Evolutionary conservation across 768 basidiomycete species (phyloP).

Genomic region (Pisolithus microcarpus): DNA sequence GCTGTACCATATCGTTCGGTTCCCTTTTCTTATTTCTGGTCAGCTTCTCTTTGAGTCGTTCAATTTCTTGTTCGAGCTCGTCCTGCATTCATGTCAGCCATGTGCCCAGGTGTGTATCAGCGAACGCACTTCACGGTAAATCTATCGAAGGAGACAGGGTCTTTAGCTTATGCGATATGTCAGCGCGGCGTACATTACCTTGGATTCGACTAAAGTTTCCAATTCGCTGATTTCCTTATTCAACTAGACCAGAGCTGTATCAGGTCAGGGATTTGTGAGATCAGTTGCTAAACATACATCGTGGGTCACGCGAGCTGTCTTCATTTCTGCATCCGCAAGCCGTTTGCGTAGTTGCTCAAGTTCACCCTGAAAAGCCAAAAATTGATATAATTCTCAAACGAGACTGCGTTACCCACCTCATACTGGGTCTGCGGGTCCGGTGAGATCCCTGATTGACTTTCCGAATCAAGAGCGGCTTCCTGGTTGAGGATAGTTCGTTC

Average conservation of each 20-base stretch:
- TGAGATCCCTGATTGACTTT: constrained; percentile 10
- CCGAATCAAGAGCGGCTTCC: constrained; percentile 34
- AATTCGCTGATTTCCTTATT: constrained; percentile 90
- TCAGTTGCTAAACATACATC: constrained; percentile 42
- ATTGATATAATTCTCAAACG: not conserved
- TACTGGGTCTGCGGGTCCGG: constrained; percentile 39
- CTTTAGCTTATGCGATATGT: not conserved
- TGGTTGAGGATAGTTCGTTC: constrained; percentile 52
- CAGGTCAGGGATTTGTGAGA: not conserved
- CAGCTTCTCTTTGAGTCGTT: constrained; percentile 66
- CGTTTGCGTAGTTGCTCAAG: constrained; percentile 65
- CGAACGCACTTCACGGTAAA: constrained; percentile 69
- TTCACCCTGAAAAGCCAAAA: constrained; percentile 41
- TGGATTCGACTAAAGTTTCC: constrained; percentile 89
- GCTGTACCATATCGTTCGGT: constrained; percentile 24
- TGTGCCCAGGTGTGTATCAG: not conserved
- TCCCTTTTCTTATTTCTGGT: constrained; percentile 52
- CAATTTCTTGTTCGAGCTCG: constrained; percentile 81
- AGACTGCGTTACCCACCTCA: constrained; percentile 37
- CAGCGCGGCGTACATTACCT: constrained; percentile 39
- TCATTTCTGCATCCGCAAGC: constrained; percentile 64
- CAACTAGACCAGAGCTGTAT: constrained; percentile 40
- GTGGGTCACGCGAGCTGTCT: constrained; percentile 60
- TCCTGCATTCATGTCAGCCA: constrained; percentile 41
- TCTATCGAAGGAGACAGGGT: constrained; percentile 35